Conservation (phyloP, 1,139 yeast genomes). For the Suhomyces wounanorum region DNA sequence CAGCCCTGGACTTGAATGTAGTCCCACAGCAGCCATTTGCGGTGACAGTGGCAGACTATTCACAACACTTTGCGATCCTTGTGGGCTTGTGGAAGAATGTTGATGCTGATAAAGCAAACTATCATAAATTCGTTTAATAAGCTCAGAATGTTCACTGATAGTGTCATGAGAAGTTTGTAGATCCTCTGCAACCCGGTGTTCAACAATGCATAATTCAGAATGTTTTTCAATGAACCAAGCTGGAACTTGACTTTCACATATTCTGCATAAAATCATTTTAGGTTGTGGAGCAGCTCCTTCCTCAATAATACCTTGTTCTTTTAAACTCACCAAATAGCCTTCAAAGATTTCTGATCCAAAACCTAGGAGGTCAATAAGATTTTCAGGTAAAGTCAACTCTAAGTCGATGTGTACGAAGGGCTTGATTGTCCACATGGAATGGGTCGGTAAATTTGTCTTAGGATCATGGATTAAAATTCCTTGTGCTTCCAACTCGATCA, state of each 20-base stretch:
- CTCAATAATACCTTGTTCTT: conserved; percentile 61
- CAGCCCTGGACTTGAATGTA: conserved; percentile 17
- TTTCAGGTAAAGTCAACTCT: conserved; percentile 65
- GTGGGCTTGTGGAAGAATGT: conserved; percentile 4
- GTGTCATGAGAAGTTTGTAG: conserved; percentile 79
- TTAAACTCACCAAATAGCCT: conserved; percentile 64
- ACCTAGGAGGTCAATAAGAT: conserved; percentile 72
- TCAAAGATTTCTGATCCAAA: conserved; percentile 88
- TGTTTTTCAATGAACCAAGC: conserved; percentile 97
- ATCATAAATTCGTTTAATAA: conserved; percentile 50
- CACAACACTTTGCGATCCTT: not conserved
- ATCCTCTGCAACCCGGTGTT: conserved; percentile 79
- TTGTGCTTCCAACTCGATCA: conserved; percentile 85
- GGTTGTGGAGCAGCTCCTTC: conserved; percentile 74
- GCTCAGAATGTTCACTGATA: conserved; percentile 68
- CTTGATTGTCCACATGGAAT: conserved; percentile 91
- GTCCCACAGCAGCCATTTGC: not conserved
- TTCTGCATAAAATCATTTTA: conserved; percentile 77
- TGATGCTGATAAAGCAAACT: conserved; percentile 30
- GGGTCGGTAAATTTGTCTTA: conserved; percentile 61
- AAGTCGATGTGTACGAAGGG: conserved; percentile 69
- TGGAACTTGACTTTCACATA: conserved; percentile 89
- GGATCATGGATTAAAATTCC: conserved; percentile 86
- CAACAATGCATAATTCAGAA: conserved; percentile 83
- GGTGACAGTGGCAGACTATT: conserved; percentile 4